phyloP scores from a whole-genome alignment of 1,284 basidiomycete species.

The Phellopilus nigrolimitatus region DNA sequence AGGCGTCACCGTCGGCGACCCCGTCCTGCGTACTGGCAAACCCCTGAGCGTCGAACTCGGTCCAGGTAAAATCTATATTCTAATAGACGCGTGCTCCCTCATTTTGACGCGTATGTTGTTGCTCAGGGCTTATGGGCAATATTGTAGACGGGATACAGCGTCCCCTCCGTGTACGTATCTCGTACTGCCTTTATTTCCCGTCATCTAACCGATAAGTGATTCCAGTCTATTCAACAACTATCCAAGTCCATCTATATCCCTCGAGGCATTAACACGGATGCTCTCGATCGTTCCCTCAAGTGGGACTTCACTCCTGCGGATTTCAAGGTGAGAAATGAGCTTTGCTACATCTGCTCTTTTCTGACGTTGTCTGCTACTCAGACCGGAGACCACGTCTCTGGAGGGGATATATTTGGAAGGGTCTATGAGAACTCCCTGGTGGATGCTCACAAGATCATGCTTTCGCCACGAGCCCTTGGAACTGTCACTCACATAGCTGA shows the following conservation, averaged over 20 bases:
- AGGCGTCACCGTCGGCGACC: conserved; percentile 96
- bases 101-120: background rate
- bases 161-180: conserved; percentile 74
- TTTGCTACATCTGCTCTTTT: conserved; percentile 5
- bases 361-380: conserved; percentile 28
- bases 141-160: conserved; percentile 98
- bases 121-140: conserved; percentile 89
- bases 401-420: conserved; percentile 93
- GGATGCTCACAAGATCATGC: conserved; percentile 96
- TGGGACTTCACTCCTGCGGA: conserved; percentile 96
- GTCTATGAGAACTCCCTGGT: conserved; percentile 98
- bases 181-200: background rate
- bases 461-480: conserved; percentile 89
- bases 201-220: conserved; percentile 21
- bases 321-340: conserved; percentile 57
- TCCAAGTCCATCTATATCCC: conserved; percentile 99
- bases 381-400: conserved; percentile 95
- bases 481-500: conserved; percentile 94
- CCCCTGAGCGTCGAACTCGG: conserved; percentile 97
- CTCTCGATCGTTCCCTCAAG: conserved; percentile 81
- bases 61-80: conserved; percentile 57
- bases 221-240: conserved; percentile 87
- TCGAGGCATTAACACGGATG: conserved; percentile 95
- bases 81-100: background rate
- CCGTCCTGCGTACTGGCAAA: conserved; percentile 95